phyloP scores from a whole-genome alignment of 192 early-diverging fungal genomes.

The Umbelopsis sp. region DNA sequence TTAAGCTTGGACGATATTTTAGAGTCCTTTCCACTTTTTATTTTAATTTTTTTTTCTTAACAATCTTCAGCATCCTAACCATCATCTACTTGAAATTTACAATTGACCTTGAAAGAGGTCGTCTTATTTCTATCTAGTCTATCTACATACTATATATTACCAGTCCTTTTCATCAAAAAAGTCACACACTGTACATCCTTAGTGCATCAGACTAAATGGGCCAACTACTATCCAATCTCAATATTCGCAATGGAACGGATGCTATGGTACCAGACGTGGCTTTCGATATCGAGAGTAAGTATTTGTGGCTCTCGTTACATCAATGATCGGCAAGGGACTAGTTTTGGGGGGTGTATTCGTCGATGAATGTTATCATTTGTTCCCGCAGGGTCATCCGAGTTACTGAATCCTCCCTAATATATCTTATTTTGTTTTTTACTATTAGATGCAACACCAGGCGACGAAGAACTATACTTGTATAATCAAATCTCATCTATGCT shows the following conservation, averaged over 20 bases:
- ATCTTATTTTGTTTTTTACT: neutral
- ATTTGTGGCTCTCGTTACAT: neutral
- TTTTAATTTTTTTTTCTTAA: neutral
- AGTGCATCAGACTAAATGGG: conserved; percentile 36
- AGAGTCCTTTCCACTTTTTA: conserved; percentile 16
- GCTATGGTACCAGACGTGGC: conserved; percentile 56
- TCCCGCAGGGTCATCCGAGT: neutral
- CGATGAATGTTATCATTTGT: neutral
- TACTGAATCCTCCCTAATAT: neutral
- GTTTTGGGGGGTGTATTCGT: neutral
- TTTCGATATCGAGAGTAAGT: conserved; percentile 66
- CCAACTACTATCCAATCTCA: conserved; percentile 52
- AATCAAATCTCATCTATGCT: conserved; percentile 58
- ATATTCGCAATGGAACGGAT: conserved; percentile 43
- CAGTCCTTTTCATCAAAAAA: neutral
- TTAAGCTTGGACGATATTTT: conserved; percentile 13
- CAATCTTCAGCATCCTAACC: conserved; percentile 10
- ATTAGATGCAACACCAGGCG: conserved; percentile 58
- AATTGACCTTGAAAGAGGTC: conserved; percentile 15
- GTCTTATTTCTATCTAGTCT: neutral
- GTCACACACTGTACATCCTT: neutral
- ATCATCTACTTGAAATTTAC: conserved; percentile 14
- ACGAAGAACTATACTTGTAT: conserved; percentile 67
- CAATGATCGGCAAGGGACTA: conserved; percentile 19
- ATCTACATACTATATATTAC: neutral